Percentiles rank a stretch among this genome's conserved stretches.
phyloP scores from a whole-genome alignment of 192 early-diverging fungal genomes.

The Backusella psychrophila region DNA sequence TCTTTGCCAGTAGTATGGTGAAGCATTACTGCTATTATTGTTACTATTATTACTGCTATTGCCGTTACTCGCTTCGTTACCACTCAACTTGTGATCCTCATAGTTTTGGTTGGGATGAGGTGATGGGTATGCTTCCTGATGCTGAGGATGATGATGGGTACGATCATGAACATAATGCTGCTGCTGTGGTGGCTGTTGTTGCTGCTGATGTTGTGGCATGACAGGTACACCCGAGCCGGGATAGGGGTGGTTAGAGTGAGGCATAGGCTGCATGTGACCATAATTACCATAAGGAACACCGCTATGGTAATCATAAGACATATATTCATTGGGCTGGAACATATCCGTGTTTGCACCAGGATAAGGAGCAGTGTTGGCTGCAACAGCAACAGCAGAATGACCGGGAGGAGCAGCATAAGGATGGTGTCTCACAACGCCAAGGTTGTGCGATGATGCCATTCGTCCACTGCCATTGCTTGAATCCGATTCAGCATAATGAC shows the following conservation, averaged over 20 bases:
- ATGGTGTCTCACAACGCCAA: neutral
- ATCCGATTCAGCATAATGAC: conserved; percentile 73
- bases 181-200: neutral
- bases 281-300: conserved; percentile 2
- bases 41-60: neutral
- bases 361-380: conserved; percentile 16
- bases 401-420: conserved; percentile 17
- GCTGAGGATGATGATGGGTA: neutral
- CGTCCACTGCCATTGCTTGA: conserved; percentile 8
- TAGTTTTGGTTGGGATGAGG: neutral
- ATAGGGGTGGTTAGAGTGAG: conserved; percentile 4
- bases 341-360: neutral
- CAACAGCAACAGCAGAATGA: conserved; percentile 9
- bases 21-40: neutral
- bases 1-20: conserved; percentile 17
- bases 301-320: conserved; percentile 7
- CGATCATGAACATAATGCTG: conserved; percentile 16
- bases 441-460: neutral
- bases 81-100: neutral
- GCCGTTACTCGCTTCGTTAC: neutral
- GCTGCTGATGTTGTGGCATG: conserved; percentile 5
- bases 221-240: conserved; percentile 9
- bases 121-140: neutral
- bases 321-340: conserved; percentile 14
- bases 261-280: neutral